A percentile compares a stretch with the other conserved stretches of the same genome.
Conservation (phyloP, 2,329 filamentous ascomycete species). For the Aspergillus sergii region DNA sequence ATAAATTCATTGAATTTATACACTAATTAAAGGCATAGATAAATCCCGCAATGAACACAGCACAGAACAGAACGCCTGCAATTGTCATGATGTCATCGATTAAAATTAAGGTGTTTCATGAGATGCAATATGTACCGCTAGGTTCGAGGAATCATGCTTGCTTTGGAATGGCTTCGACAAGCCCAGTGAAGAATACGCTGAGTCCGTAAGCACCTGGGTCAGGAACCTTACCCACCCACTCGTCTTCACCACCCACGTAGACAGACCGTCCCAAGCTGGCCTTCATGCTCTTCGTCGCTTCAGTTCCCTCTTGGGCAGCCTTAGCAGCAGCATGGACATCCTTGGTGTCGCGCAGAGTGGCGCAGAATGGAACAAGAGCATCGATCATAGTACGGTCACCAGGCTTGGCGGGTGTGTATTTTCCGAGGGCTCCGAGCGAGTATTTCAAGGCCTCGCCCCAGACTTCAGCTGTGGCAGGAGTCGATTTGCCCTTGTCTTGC, state of each 20-base stretch:
- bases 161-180: slow-evolving; percentile 59
- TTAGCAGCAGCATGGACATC: slow-evolving; percentile 73
- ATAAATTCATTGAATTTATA: background rate
- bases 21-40: background rate
- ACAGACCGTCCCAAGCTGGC: slow-evolving; percentile 82
- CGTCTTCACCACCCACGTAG: slow-evolving; percentile 69
- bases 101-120: slow-evolving; percentile 13
- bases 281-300: slow-evolving; percentile 88
- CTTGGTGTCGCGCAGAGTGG: slow-evolving; percentile 65
- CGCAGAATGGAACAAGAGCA: slow-evolving; percentile 84
- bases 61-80: slow-evolving; percentile 4
- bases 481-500: slow-evolving; percentile 51
- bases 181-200: slow-evolving; percentile 76
- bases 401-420: slow-evolving; percentile 85
- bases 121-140: slow-evolving; percentile 30
- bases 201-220: slow-evolving; percentile 80
- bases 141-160: slow-evolving; percentile 10
- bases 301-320: slow-evolving; percentile 74
- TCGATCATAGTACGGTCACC: slow-evolving; percentile 92
- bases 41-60: background rate
- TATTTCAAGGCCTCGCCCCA: slow-evolving; percentile 72
- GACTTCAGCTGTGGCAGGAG: slow-evolving; percentile 51
- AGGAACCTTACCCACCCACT: slow-evolving; percentile 71
- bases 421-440: slow-evolving; percentile 70
- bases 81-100: slow-evolving; percentile 15